Evolutionary conservation across 768 basidiomycete species (phyloP).

Genomic region (Xerocomellus intermedius): DNA sequence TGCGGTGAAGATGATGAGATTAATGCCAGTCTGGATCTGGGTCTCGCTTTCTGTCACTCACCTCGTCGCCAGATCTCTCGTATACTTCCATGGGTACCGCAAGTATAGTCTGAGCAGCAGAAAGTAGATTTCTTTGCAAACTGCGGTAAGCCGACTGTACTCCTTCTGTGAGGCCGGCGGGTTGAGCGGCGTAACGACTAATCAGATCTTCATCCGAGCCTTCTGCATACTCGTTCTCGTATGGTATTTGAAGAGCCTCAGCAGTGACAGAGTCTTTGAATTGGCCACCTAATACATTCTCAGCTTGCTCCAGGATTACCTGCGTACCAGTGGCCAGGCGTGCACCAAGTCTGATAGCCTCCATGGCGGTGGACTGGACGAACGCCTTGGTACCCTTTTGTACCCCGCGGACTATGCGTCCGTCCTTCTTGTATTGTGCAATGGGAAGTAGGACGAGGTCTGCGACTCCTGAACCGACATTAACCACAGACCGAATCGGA

Average conservation of each 20-base stretch:
- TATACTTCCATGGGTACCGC: conserved; percentile 99
- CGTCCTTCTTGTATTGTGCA: conserved; percentile 96
- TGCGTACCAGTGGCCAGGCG: conserved; percentile 95
- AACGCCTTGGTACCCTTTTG: conserved; percentile 94
- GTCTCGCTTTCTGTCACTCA: conserved; percentile 31
- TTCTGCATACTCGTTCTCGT: conserved; percentile 29
- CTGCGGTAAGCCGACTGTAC: conserved; percentile 90
- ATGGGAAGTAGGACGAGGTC: conserved; percentile 95
- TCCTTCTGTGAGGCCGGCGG: conserved; percentile 78
- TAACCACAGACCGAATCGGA: conserved; percentile 94
- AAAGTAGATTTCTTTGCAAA: conserved; percentile 80
- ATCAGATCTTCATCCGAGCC: conserved; percentile 54
- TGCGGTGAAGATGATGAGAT: conserved; percentile 31
- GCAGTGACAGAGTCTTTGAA: conserved; percentile 64
- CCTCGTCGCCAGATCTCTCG: conserved; percentile 90
- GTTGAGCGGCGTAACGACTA: conserved; percentile 93
- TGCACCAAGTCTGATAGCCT: conserved; percentile 93
- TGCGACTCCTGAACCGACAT: conserved; percentile 95
- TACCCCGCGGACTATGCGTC: conserved; percentile 85
- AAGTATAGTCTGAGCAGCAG: conserved; percentile 96
- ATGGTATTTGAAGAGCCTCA: conserved; percentile 57
- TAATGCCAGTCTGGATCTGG: not conserved
- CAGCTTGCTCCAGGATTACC: conserved; percentile 94
- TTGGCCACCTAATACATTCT: conserved; percentile 81
- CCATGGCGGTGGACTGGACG: conserved; percentile 90